A percentile compares a stretch with the other conserved stretches of the same genome.
Evolutionary conservation across 805 yeast species (phyloP).

Genomic region (Ogataea ramenticola): DNA sequence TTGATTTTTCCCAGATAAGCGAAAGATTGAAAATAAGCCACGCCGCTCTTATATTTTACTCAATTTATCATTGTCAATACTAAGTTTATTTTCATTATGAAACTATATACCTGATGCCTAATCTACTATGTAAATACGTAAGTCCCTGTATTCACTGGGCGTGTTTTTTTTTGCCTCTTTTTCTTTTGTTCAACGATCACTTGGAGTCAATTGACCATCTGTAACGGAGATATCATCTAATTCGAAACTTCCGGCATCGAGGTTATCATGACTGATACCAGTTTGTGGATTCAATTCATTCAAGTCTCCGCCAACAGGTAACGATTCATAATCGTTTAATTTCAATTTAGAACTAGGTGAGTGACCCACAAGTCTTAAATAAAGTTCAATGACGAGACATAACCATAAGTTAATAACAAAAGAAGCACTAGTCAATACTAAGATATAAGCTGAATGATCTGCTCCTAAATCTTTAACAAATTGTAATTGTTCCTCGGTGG

Average conservation of each 20-base stretch:
- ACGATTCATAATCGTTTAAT: not conserved
- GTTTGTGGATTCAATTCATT: not conserved
- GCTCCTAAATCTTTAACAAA: constrained; percentile 69
- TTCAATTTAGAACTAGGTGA: constrained; percentile 1
- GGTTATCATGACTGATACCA: constrained; percentile 9
- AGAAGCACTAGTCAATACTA: constrained; percentile 66
- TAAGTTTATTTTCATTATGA: too few species aligned
- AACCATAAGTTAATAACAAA: constrained; percentile 65
- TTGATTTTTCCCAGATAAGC: not conserved
- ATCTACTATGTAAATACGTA: too few species aligned
- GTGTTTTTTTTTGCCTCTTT: too few species aligned
- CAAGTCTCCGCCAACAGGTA: not conserved
- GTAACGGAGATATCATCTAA: constrained; percentile 20
- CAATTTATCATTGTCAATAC: too few species aligned
- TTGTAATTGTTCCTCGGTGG: constrained; percentile 80
- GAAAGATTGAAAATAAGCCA: too few species aligned
- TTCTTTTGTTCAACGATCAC: not conserved
- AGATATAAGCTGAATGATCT: constrained; percentile 77
- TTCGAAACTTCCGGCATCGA: constrained; percentile 14
- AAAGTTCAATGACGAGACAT: constrained; percentile 50
- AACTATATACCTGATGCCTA: too few species aligned
- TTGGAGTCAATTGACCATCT: not conserved
- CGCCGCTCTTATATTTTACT: too few species aligned
- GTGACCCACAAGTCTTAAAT: constrained; percentile 36
- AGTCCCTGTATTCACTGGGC: too few species aligned